Evolutionary conservation across 768 basidiomycete genomes (phyloP), one percentile per base, ranked within the genome.

Genomic region (Russula earlei): DNA sequence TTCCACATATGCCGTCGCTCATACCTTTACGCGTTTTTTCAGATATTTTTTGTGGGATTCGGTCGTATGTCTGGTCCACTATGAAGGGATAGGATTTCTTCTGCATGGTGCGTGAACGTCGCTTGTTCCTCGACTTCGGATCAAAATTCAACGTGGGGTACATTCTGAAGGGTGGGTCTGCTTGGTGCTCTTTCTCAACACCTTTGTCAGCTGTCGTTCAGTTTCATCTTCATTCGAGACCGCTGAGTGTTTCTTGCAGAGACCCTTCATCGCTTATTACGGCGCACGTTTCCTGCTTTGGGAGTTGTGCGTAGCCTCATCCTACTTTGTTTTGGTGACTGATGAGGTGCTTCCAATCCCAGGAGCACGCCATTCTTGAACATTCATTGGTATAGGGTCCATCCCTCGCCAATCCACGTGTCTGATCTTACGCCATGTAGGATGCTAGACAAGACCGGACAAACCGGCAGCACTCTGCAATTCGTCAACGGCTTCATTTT

Each of bases 21-120:
- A 36, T 14, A 31, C 40, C 22, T 33, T 24, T 44, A 19, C 11
- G 49, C 29, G 37, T n/a, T 19, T 43, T 17, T 20, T 3, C 62
- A 86, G 83, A 5, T 85, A 85, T 65, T 93, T 95, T 67, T 60
- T 92, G 19, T 95, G 91, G 91, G 91, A 95, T 64, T 76, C 77
- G 0, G 55, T 88, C 25, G 87, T 91, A 67, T 79, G 82, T 7
- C 69, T 84, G 22, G 51, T 85, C 49, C 82, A 89, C 67, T 86
- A 78, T 62, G 75, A 77, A 47, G 84, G 87, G 54, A 48, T 82
- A 4, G 90, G 87, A 8, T 91, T 91, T 61, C 80, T 91, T 1
- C 61, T 84, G 15, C 91, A 95, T 64, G 91, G 89, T 72, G 63
- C 45, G 73, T 63, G 27, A 41, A 17, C 27, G 24, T 15, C 58